Base-by-base conservation (phyloP, 208 protist genomes). In the Crithidia bombi region DNA sequence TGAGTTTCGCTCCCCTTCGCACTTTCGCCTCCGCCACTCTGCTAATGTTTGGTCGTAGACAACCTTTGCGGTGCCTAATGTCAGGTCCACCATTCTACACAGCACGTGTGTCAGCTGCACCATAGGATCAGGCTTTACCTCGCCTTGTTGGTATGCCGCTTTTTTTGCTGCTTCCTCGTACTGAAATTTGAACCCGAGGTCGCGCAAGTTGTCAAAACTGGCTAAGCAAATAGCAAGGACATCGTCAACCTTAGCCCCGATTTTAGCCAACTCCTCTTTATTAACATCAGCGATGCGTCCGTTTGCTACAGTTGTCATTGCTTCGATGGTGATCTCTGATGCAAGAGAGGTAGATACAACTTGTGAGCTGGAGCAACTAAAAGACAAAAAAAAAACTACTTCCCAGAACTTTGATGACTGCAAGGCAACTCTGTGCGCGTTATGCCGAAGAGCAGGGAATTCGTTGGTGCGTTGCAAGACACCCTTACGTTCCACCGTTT, bases 101-200 rank as follows among this genome's bases (percentile, higher is more conserved):
- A 96, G 52, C 25, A 86, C 83, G 12, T 81, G 62, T 19, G 72
- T 54, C 26, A 96, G 78, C 63, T 96, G 91, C 25, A 73, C 68
- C 58, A 86, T 71, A 25, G 82, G 73, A 41, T 91, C 79, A 0
- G 69, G 78, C 10, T 58, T 79, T 25, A 70, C 64, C 19, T 83
- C 77, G 39, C 58, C 66, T n/a, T 70, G 57, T 44, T 87, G 69
- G 67, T 89, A 92, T 12, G 81, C 91, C 2, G 88, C 87, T 55
- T 86, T 83, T 33, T 91, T 82, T 3, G 88, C 86, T 0, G 91
- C 88, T 28, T 96, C 86, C 58, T 93, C 91, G 28, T 90, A 70
- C 64, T 93, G 82, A 76, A 96, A 96, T 54, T 92, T 92, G 32
- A 94, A 55, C 9, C 81, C 73, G 28, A 85, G 81, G 43, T 81